Base-by-base conservation (phyloP, 2,329 filamentous ascomycete genomes). In the Trichoderma harzianum region DNA sequence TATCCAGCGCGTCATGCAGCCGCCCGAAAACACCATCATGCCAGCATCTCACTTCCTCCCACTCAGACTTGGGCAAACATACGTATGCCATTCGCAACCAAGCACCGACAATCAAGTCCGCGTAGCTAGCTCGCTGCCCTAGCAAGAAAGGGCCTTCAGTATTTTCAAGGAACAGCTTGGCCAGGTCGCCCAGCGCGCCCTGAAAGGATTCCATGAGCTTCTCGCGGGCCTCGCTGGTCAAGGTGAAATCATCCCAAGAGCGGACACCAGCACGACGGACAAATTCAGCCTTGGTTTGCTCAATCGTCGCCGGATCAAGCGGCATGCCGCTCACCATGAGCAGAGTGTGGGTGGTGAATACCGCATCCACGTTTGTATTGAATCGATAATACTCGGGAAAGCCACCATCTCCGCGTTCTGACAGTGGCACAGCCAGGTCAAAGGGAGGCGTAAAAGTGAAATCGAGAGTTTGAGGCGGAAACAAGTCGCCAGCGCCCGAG, bases 61-160 rank as follows among this genome's bases (percentile, higher is more conserved):
- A 89, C 71, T 89, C 87, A 3, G 75, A 72, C 69, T 75, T 67
- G 0, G 83, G 83, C 69, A 89, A 75, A 30, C 79, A 81, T 16
- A 53, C 76, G 5, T 74, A 73, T 68, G 84, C 74, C 83, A 88
- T 86, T 7, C 82, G 80, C 76, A 90, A 70, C 88, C 88, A 90
- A 0, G 79, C 86, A 1, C 87, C 88, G 1, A 90, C 83, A 39
- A 89, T 87, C 0, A 89, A 75, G 75, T 90, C 88, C 1, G 86
- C 87, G 80, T 89, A 89, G 58, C 76, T 84, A 1, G 82, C 80
- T 76, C 74, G 76, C 1, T 73, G 62, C 0, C 86, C 87, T 2
- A 87, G 79, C 1, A 89, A 28, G 63, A 86, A 89, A 0, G 86
- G 85, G 7, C 87, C 86, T 14, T 73, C 78, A 0, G 74, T 60